A percentile compares a stretch with the other conserved stretches of the same genome.
These are phyloP conservation scores for Chionographis japonica DNA, from an alignment of 106 monocot species.

Conservation along the genomic window DNA sequence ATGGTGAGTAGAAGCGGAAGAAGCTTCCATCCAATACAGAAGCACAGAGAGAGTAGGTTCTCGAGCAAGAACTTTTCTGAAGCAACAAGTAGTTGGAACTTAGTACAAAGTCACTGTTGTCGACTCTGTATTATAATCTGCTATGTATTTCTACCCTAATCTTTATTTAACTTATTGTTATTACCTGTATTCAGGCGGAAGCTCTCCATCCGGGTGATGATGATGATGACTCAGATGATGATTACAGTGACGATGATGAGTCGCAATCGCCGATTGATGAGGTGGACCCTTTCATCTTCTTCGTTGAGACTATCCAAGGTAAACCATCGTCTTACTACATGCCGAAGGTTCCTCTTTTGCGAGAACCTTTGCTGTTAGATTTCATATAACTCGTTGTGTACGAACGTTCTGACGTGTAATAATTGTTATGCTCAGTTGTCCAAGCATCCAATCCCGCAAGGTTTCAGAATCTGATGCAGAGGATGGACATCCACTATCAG, in stretches of 20 bases:
- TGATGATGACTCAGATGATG: conserved; percentile 76
- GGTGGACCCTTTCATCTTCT: conserved; percentile 91
- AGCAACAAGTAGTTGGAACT: too few relatives aligned
- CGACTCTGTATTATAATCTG: too few relatives aligned
- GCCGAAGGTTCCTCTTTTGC: not conserved
- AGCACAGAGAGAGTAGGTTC: too few relatives aligned
- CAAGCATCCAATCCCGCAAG: conserved; percentile 73
- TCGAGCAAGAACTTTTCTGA: too few relatives aligned
- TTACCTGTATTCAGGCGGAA: conserved; percentile 43
- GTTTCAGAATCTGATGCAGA: conserved; percentile 78
- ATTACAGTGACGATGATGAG: conserved; percentile 81
- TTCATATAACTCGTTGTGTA: too few relatives aligned
- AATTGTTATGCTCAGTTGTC: conserved; percentile 31
- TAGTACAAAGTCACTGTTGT: too few relatives aligned
- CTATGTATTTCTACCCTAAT: too few relatives aligned
- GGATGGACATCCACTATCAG: conserved; percentile 70
- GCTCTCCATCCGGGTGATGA: conserved; percentile 67
- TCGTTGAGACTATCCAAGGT: conserved; percentile 88
- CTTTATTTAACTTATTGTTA: too few relatives aligned
- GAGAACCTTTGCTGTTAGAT: too few relatives aligned
- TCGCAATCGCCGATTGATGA: conserved; percentile 84
- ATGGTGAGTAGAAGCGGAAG: too few relatives aligned
- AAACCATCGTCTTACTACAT: not conserved
- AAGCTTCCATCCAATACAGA: too few relatives aligned
- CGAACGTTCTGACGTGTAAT: not conserved